Evolutionary conservation across 2,329 filamentous ascomycete genomes (phyloP), one percentile per base, ranked within the genome.

Genomic region (Mycocentrospora acerina): DNA sequence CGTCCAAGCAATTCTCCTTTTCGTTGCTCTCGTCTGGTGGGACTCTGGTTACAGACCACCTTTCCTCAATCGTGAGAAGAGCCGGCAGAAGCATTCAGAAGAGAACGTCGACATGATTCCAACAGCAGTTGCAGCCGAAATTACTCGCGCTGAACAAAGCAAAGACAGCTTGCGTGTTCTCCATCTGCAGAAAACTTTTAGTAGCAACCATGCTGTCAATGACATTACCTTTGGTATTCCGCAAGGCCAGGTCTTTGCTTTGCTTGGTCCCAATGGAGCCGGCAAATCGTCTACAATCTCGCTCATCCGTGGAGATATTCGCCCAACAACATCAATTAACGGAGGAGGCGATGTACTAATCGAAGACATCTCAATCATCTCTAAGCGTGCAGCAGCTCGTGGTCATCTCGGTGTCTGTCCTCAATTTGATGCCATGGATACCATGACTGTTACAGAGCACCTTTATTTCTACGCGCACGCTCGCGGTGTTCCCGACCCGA

Each of bases 201-300:
- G 82, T 11, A 77, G 77, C 45, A 84, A 85, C 51, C 62, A 64
- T 1, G 90, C 88, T 3, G 89, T 96, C n/a, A 84, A 95, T 53
- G 87, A 95, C 55, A 80, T 94, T 28, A 88, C 85, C 0, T 95
- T 96, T 56, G 85, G 85, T 13, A 85, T 96, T 22, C 79, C 80
- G 12, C 81, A 80, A 32, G 85, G 87, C 33, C 86, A 95, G 62
- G 86, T 95, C 1, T 95, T 95, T 67, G 90, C 90, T 0, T 76
- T 96, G 0, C 78, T 97, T 1, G 90, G 90, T 0, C 90, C 90
- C 12, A 95, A 95, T 59, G 90, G 90, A 16, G 91, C 90, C 1
- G 90, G 90, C 40, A 96, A 96, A 58, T 89, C 85, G 0, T 95
- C 90, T 0, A 94, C 86, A 0, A 95, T 96, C 53, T 88, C 85